Evolutionary conservation across 805 yeast genomes (phyloP).

Genomic region (Starmerella apicola): DNA sequence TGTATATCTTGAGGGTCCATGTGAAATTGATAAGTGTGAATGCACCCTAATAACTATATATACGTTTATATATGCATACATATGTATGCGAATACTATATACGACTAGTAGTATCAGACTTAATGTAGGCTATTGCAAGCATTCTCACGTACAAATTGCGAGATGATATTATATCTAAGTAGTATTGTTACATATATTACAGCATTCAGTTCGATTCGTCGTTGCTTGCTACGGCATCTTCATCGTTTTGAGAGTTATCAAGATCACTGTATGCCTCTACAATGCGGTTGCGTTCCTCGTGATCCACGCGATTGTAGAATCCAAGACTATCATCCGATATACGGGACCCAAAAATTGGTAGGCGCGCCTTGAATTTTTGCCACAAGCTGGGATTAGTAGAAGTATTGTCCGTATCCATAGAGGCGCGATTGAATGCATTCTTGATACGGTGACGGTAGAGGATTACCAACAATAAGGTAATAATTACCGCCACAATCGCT

Average conservation of each 20-base stretch:
- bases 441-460: background rate
- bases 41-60: background rate
- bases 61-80: background rate
- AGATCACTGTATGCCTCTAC: conserved; percentile 21
- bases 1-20: too few relatives aligned
- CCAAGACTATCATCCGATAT: conserved; percentile 20
- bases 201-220: too few relatives aligned
- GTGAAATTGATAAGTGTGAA: too few relatives aligned
- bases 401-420: background rate
- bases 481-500: background rate
- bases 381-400: conserved; percentile 2
- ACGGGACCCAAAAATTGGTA: conserved; percentile 17
- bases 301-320: conserved; percentile 26
- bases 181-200: too few relatives aligned
- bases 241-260: conserved; percentile 10
- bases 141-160: too few relatives aligned
- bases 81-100: too few relatives aligned
- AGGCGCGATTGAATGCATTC: background rate
- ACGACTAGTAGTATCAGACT: too few relatives aligned
- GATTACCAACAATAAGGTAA: too few relatives aligned
- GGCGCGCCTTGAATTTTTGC: conserved; percentile 1
- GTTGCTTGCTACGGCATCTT: too few relatives aligned
- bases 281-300: conserved; percentile 25
- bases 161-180: too few relatives aligned
- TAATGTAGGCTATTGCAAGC: too few relatives aligned